These are phyloP conservation scores for Neoboletus subvelutipes DNA, from an alignment of 768 basidiomycete species.

Conservation along the genomic window DNA sequence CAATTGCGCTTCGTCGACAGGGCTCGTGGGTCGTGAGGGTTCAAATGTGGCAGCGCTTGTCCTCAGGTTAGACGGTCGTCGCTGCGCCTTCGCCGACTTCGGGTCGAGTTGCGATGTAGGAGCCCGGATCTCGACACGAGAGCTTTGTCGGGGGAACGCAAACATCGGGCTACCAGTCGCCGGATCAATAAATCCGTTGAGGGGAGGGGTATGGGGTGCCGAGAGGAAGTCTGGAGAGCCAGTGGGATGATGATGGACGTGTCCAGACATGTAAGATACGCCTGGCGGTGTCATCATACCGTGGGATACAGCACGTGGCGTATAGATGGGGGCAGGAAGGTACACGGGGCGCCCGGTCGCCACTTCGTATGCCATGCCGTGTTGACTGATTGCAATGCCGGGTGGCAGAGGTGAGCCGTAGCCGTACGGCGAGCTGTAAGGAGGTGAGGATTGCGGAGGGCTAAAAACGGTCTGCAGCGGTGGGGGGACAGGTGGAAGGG, in stretches of 20 bases:
- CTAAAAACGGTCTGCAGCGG: constrained; percentile 47
- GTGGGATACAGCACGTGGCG: constrained; percentile 64
- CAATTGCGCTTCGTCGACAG: constrained; percentile 15
- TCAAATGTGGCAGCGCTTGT: constrained; percentile 52
- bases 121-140: constrained; percentile 73
- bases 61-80: constrained; percentile 44
- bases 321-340: constrained; percentile 64
- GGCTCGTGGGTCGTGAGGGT: constrained; percentile 38
- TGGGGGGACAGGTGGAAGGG: constrained; percentile 39
- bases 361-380: constrained; percentile 80
- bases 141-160: constrained; percentile 67
- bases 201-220: constrained; percentile 57
- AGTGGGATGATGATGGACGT: constrained; percentile 59
- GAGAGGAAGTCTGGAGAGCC: constrained; percentile 64
- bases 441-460: constrained; percentile 48
- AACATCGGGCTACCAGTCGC: constrained; percentile 69
- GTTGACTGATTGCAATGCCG: constrained; percentile 70
- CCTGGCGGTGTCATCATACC: constrained; percentile 49
- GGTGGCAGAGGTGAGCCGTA: constrained; percentile 60
- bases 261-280: constrained; percentile 56
- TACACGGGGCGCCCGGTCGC: constrained; percentile 81
- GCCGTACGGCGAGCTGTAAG: constrained; percentile 66
- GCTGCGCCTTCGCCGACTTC: constrained; percentile 24
- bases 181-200: constrained; percentile 66
- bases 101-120: constrained; percentile 37